Base-by-base conservation (phyloP, 2,329 filamentous ascomycete species). In the Cladorrhinum sp. region DNA sequence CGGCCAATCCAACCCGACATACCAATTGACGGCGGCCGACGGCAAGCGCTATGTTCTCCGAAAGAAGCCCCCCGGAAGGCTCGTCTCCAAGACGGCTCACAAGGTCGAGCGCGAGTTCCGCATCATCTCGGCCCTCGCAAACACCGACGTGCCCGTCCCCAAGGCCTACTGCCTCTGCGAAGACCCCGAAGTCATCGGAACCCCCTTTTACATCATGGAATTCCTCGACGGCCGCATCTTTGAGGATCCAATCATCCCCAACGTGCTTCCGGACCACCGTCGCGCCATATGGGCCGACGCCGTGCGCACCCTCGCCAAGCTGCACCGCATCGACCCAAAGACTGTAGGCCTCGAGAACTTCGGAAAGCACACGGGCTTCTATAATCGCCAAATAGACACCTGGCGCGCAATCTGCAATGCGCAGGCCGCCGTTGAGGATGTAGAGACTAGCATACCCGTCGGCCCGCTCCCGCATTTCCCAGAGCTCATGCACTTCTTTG, bases 1-100 rank as follows among this genome's bases (percentile, higher is more conserved):
- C 74, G 95, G 95, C 62, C 95, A 98, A 78, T 96, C 92, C 61
- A 99, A 98, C 74, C 95, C 95, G 50, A 99, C 95, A 2, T 99
- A 98, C 78, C 91, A 94, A 71, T 82, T 98, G 71, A 96, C 87
- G 16, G 87, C 87, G 57, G 81, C 86, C 66, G 81, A 86, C 72
- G 86, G 87, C 56, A 75, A 80, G 67, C 86, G 87, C 72, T 96
- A 88, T 77, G 95, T 99, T 33, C 84, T 98, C 80, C 91, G 95
- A 74, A 98, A 99, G 84, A 98, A 98, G 79, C 95, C 95, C 0
- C 94, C 95, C n/a, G 95, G 95, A 65, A 87, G 89, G 77, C 87
- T 99, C 42, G 83, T 98, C 55, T 96, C 92, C 69, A 92, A 92
- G 78, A 94, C 94, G 1, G 95, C 95, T 9, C 95, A 99, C 79